These are phyloP conservation scores for Alloascoidea africana DNA, from an alignment of 805 yeast species.

Conservation along the genomic window DNA sequence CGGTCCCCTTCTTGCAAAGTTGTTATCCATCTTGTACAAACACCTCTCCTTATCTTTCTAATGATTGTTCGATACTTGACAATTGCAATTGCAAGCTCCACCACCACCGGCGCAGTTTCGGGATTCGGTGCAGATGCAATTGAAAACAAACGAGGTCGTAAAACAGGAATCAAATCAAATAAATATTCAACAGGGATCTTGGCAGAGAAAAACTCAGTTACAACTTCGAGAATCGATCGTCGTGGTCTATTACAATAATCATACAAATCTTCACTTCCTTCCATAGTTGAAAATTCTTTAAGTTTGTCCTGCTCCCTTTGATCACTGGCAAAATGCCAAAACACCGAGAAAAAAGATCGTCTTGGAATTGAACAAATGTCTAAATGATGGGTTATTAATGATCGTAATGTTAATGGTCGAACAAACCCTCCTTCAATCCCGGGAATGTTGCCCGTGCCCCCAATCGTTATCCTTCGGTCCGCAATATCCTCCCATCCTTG, in stretches of 20 bases:
- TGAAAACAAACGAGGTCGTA: conserved; percentile 74
- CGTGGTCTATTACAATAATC: conserved; percentile 91
- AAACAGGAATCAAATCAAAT: conserved; percentile 61
- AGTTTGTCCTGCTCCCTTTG: conserved; percentile 64
- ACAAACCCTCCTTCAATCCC: conserved; percentile 38
- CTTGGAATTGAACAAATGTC: conserved; percentile 78
- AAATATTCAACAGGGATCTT: conserved; percentile 62
- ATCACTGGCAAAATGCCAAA: conserved; percentile 66
- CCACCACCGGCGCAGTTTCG: conserved; percentile 8
- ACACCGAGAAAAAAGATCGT: conserved; percentile 59
- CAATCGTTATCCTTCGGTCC: conserved; percentile 34
- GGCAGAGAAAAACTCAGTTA: conserved; percentile 68
- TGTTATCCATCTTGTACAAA: conserved; percentile 69
- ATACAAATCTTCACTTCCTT: conserved; percentile 68
- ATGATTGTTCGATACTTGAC: conserved; percentile 80
- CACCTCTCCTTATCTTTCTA: conserved; percentile 59
- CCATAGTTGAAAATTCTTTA: conserved; percentile 53
- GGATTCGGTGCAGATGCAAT: conserved; percentile 51
- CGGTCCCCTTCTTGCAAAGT: conserved; percentile 29
- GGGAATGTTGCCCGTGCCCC: conserved; percentile 19
- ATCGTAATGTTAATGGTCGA: conserved; percentile 48
- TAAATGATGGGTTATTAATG: conserved; percentile 61
- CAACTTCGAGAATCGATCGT: conserved; percentile 69
- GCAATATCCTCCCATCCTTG: conserved; percentile 70
- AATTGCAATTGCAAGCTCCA: conserved; percentile 68